phyloP scores from a whole-genome alignment of 345 rosid species.

The Lenwebbia sp. region DNA sequence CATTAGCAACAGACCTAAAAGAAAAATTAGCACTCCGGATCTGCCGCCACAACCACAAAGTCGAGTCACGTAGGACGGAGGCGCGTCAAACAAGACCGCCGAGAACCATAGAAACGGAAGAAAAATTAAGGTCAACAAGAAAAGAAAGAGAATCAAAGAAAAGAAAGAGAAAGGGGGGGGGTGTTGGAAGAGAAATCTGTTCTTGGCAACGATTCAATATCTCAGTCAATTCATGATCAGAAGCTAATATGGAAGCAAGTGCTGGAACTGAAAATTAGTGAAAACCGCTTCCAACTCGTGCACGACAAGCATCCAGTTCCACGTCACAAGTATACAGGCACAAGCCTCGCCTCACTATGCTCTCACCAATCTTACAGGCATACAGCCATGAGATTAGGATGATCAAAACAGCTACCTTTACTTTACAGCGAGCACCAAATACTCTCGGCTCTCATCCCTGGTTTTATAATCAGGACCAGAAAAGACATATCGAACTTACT shows the following conservation, averaged over 20 bases:
- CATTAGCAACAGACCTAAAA: neutral
- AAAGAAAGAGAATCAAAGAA: neutral
- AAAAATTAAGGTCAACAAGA: neutral
- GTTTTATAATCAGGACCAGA: neutral
- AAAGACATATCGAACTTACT: constrained; percentile 7
- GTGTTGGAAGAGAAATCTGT: neutral
- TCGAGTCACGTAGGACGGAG: neutral
- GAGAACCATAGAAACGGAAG: neutral
- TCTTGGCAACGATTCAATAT: neutral
- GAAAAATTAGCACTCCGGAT: neutral
- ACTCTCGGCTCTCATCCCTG: neutral
- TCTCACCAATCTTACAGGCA: neutral
- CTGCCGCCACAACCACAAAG: neutral
- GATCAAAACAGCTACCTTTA: neutral
- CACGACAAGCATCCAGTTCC: neutral
- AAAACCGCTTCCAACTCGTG: neutral
- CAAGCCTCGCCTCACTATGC: neutral
- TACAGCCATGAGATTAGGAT: neutral
- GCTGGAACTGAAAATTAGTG: neutral
- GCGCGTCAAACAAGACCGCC: neutral
- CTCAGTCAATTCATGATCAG: neutral
- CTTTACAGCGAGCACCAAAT: neutral
- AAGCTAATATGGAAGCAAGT: neutral
- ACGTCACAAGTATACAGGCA: neutral
- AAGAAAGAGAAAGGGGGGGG: neutral